Conservation (phyloP, 2,329 filamentous ascomycete species). For the Exophiala sp. region DNA sequence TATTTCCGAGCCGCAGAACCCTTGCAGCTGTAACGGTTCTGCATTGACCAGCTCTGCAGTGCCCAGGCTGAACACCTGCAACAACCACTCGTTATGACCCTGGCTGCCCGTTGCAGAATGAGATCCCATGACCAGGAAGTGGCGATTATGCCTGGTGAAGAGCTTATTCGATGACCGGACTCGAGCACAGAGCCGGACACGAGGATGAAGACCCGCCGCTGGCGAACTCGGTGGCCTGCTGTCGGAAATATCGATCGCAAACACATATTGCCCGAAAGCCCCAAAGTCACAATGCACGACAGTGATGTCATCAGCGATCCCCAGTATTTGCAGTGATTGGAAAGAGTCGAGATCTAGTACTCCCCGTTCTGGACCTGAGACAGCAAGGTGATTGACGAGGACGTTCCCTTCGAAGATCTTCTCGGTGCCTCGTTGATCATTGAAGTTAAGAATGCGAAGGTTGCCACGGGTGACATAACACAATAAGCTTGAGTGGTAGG, state of each 20-base stretch:
- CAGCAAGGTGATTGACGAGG: too few species aligned
- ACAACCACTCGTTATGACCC: conserved; percentile 60
- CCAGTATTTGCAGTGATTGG: conserved; percentile 46
- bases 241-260: conserved; percentile 47
- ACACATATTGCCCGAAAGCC: conserved; percentile 46
- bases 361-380: not conserved
- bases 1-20: conserved; percentile 62
- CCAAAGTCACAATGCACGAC: conserved; percentile 54
- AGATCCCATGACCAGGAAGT: conserved; percentile 64
- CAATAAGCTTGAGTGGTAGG: conserved; percentile 62
- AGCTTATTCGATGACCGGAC: conserved; percentile 53
- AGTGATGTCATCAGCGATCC: conserved; percentile 56
- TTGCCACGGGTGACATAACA: conserved; percentile 57
- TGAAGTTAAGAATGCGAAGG: conserved; percentile 60
- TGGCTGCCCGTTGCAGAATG: conserved; percentile 53
- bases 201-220: conserved; percentile 12
- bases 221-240: not conserved
- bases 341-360: conserved; percentile 22
- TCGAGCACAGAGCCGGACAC: conserved; percentile 40
- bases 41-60: conserved; percentile 39
- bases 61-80: conserved; percentile 52
- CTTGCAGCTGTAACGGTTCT: conserved; percentile 50
- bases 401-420: conserved; percentile 51
- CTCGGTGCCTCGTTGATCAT: conserved; percentile 48
- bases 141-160: conserved; percentile 62